These are phyloP conservation scores for Termitomyces sp. DNA, from an alignment of 768 basidiomycete species.

Conservation along the genomic window DNA sequence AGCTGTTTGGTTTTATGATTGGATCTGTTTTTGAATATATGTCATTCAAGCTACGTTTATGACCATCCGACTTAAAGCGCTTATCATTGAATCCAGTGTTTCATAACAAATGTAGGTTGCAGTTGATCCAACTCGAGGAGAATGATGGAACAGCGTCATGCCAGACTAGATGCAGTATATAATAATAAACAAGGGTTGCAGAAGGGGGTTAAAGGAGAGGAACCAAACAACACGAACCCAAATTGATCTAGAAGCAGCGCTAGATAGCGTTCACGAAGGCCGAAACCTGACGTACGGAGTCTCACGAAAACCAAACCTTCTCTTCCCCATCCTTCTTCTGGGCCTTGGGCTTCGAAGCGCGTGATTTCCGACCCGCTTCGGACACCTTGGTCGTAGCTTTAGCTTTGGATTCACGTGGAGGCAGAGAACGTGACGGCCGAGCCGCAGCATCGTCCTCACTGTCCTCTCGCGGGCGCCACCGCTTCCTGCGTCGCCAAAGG, in stretches of 20 bases:
- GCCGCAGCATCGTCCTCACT: slow-evolving; percentile 6
- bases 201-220: background rate
- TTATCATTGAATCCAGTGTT: background rate
- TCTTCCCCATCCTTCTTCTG: background rate
- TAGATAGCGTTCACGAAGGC: background rate
- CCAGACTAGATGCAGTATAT: background rate
- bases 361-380: background rate
- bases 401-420: background rate
- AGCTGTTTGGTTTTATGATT: background rate
- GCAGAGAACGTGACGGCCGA: background rate
- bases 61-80: background rate
- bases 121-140: background rate
- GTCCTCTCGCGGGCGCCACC: slow-evolving; percentile 4
- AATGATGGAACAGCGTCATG: background rate
- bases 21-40: background rate
- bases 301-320: slow-evolving; percentile 2
- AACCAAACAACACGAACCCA: background rate
- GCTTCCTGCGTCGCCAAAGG: slow-evolving; percentile 19
- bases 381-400: background rate
- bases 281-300: background rate
- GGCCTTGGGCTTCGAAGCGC: background rate
- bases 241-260: background rate
- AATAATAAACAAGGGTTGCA: background rate
- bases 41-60: background rate
- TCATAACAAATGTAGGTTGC: background rate